Base-by-base conservation (phyloP, 495 filamentous ascomycete genomes). In the Hypoxylon rickii region DNA sequence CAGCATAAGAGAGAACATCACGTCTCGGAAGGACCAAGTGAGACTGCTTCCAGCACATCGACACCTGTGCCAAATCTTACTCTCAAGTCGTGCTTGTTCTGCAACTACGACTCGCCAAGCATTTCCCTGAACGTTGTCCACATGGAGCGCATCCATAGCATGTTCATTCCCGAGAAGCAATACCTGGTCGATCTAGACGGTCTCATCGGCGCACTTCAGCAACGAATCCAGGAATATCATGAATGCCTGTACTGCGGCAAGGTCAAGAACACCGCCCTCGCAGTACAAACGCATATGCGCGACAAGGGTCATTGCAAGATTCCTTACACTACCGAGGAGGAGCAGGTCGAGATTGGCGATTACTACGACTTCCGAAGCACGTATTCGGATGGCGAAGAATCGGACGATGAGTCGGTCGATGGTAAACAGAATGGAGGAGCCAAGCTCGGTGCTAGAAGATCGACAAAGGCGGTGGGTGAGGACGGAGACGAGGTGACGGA, bases 231-330 rank as follows among this genome's bases (percentile, higher is more conserved):
- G 51, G 87, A 89, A 64, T 83, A 91, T 60, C 93, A 95, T 69
- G 72, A 78, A 58, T 80, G 77, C 32, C 72, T 97, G 21, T 89
- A 86, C 66, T 99, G 94, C 68, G 85, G 87, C 61, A 89, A 89
- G 61, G 67, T 84, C 20, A 87, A 89, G 67, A 83, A 84, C 52
- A 90, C 84, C 18, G 75, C 85, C 1, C 80, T 82, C 47, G 91
- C 89, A 11, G 81, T 90, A 31, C 90, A 94, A 55, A 95, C 90
- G 0, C 94, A 99, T 70, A 99, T 99, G 94, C 86, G 87, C 26
- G 94, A 99, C 70, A 92, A 91, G 72, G 85, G 89, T 7, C 94
- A 99, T 71, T 97, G 92, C 77, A 96, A 89, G 82, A 92, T 99
- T 56, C 92, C 89, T 0, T 99, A 95, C 70, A 86, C 88, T 37